Base-by-base conservation (phyloP, 1,284 basidiomycete genomes). In the Cutaneotrichosporon sp. region DNA sequence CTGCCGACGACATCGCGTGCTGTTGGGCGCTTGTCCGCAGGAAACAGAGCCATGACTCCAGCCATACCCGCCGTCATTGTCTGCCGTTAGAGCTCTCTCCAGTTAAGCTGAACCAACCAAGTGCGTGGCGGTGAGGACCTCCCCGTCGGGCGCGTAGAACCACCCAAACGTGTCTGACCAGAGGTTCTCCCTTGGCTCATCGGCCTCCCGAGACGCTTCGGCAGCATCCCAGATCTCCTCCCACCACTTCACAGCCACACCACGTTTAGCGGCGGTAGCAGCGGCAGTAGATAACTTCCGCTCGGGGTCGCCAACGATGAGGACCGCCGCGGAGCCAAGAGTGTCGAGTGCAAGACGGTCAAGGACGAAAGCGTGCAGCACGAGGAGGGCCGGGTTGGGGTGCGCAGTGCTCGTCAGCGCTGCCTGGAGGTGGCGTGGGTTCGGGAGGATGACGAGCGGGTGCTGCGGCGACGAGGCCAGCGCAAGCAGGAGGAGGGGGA, bases 41-140 rank as follows among this genome's bases (percentile, higher is more conserved):
- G 72, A 64, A 75, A 75, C 20, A 68, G 39, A 8, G 74, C 70
- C 3, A 75, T 61, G 14, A 71, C 19, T n/a, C 65, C 67, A 2
- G 73, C 68, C 6, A 75, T 68, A 16, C 75, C 75, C 4, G 75
- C 71, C 1, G 75, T 76, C 49, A 75, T 54, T 56, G 72, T 73
- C 66, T 72, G 59, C 5, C 26, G 19, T 22, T 22, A 51, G 31
- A 9, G 29, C 29, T 31, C 29, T 31, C 20, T 34, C 8, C 9
- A 3, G 24, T 9, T 24, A 17, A 10, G 10, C 16, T 4, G 3
- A 33, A 34, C 66, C 44, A 46, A 67, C 71, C 49, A 70, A 50
- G 52, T 75, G 68, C 22, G 69, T 70, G 25, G 64, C 66, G 56
- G 67, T 67, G 46, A 60, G 53, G 5, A 70, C 53, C 42, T 44